phyloP scores from a whole-genome alignment of 352 stramenopile species.

The Phytophthora vignae region DNA sequence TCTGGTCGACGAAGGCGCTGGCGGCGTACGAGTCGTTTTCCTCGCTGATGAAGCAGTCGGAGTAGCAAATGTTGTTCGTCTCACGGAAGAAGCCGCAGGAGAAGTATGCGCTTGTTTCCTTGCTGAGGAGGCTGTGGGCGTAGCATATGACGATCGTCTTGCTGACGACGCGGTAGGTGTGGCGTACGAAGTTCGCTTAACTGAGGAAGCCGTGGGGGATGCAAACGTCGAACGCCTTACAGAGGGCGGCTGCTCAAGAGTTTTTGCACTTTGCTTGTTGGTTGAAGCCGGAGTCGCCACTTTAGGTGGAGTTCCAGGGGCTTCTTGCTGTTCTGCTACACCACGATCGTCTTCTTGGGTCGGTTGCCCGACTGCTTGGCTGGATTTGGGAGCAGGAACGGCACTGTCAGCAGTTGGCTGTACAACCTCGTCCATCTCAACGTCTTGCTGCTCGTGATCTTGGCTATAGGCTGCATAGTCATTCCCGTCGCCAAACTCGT shows the following conservation, averaged over 20 bases:
- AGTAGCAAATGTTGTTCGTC: slow-evolving; percentile 23
- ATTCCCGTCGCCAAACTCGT: slow-evolving; percentile 28
- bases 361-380: slow-evolving; percentile 17
- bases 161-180: slow-evolving; percentile 15
- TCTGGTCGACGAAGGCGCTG: slow-evolving; percentile 8
- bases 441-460: slow-evolving; percentile 17
- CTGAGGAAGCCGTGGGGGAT: slow-evolving; percentile 15
- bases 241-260: background rate
- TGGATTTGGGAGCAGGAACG: background rate
- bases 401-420: slow-evolving; percentile 5
- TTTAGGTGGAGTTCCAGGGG: background rate
- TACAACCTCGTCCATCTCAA: slow-evolving; percentile 25
- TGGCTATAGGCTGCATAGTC: slow-evolving; percentile 10
- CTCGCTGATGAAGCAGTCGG: slow-evolving; percentile 28
- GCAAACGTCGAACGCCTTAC: slow-evolving; percentile 13
- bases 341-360: slow-evolving; percentile 13
- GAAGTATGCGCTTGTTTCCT: slow-evolving; percentile 20
- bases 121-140: slow-evolving; percentile 16
- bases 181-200: slow-evolving; percentile 13
- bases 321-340: slow-evolving; percentile 4
- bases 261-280: slow-evolving; percentile 4
- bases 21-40: slow-evolving; percentile 18
- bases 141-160: slow-evolving; percentile 17
- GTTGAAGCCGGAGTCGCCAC: slow-evolving; percentile 5
- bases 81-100: slow-evolving; percentile 16